Evolutionary conservation across 2,329 filamentous ascomycete genomes (phyloP).

Genomic region (Helotiales sp.): DNA sequence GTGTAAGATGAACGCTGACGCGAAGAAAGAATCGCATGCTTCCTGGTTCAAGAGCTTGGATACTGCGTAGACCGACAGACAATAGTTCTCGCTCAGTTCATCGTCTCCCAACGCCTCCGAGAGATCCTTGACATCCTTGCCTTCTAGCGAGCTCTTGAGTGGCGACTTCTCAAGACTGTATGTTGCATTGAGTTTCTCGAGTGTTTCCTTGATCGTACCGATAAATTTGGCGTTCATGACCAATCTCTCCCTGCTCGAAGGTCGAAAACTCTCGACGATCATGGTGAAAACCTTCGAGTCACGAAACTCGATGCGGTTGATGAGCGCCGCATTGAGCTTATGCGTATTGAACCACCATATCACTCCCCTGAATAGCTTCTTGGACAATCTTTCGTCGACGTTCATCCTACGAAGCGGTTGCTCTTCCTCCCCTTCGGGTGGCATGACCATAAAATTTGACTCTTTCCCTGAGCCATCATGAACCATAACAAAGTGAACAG

Average conservation of each 20-base stretch:
- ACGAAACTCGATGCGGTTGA: conserved; percentile 62
- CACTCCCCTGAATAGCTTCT: conserved; percentile 40
- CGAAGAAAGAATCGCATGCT: conserved; percentile 32
- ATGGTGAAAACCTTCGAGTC: conserved; percentile 52
- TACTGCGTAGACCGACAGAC: conserved; percentile 28
- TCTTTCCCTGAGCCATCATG: conserved; percentile 54
- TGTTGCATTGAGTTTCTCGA: conserved; percentile 9
- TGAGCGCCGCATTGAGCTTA: conserved; percentile 62
- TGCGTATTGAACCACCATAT: conserved; percentile 54
- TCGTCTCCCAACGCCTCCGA: conserved; percentile 21
- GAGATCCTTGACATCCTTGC: conserved; percentile 16
- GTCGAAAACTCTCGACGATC: conserved; percentile 41
- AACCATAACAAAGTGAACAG: conserved; percentile 67
- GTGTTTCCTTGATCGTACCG: conserved; percentile 17
- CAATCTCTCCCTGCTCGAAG: conserved; percentile 20
- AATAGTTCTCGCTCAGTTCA: conserved; percentile 38
- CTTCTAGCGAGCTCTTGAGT: conserved; percentile 1
- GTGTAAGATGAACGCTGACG: conserved; percentile 44
- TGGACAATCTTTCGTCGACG: conserved; percentile 18
- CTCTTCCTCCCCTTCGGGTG: not conserved
- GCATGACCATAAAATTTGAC: not conserved
- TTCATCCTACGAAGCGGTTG: not conserved
- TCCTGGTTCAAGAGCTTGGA: conserved; percentile 36
- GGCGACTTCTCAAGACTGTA: conserved; percentile 1
- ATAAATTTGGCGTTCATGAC: conserved; percentile 15